A percentile compares a stretch with the other conserved stretches of the same genome.
Conservation (phyloP, 306 rosid genomes). For the Ziziphus jujuba region DNA sequence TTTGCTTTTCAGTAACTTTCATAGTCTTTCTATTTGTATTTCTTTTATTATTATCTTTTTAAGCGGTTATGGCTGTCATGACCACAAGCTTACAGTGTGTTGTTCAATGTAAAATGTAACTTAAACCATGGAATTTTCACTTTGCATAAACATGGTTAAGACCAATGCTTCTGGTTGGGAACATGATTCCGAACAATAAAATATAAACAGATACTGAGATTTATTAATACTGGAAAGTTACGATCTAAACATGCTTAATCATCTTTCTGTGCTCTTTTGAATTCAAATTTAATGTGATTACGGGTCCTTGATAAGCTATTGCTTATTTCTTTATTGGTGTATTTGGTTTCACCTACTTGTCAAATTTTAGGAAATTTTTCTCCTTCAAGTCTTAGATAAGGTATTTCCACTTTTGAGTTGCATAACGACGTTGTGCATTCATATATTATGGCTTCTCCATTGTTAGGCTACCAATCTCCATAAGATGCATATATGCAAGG, state of each 20-base stretch:
- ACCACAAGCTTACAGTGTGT: too few relatives aligned
- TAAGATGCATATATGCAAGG: constrained; percentile 73
- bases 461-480: constrained; percentile 32
- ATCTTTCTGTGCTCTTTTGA: background rate
- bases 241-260: background rate
- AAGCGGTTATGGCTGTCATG: too few relatives aligned
- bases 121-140: too few relatives aligned
- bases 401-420: background rate
- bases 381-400: background rate
- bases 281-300: background rate
- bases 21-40: too few relatives aligned
- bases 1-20: too few relatives aligned
- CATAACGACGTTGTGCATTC: too few relatives aligned
- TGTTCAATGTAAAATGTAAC: too few relatives aligned
- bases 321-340: background rate
- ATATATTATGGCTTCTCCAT: background rate
- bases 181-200: too few relatives aligned
- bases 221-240: background rate
- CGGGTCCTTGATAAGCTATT: too few relatives aligned
- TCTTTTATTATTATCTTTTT: too few relatives aligned
- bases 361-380: background rate
- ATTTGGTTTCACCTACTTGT: background rate
- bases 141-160: too few relatives aligned
- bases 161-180: too few relatives aligned
- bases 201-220: background rate